Base-by-base conservation (phyloP, 2,329 filamentous ascomycete species). In the Xylogone sp. region DNA sequence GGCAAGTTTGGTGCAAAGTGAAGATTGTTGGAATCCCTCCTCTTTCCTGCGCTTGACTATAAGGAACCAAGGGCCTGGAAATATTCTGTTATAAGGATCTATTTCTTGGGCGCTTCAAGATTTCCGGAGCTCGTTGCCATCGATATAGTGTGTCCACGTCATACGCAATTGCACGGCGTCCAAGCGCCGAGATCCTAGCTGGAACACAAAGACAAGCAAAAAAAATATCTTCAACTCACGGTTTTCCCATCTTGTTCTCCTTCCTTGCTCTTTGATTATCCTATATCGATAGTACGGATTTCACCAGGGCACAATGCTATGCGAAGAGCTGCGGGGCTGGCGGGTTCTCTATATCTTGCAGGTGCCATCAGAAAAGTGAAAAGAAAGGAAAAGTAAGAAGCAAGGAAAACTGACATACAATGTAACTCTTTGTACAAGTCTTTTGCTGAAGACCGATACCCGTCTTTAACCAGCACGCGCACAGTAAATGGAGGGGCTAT, bases 171-270 rank as follows among this genome's bases (percentile, higher is more conserved):
- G 34, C 34, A 39, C 13, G 34, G 34, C 34, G 13, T 21, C 22
- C 31, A 50, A 29, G 27, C 44, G 29, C 43, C 19, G 43, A 44
- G 42, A 47, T 42, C 46, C 43, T 21, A 48, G 22, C 9, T 46
- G 42, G 42, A 46, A 27, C 24, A 44, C 45, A 51, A 5, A 43
- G 43, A 22, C 39, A 21, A 9, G 20, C 22, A 22, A 49, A 55
- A 49, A 53, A 53, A 53, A 42, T 39, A 13, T 39, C 21, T 50
- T 45, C 46, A 21, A 76, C 76, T 75, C 68, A 79, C 76, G 76
- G 76, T 75, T 79, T 79, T 59, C 76, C 76, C 76, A 79, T 79
- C 49, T 61, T 63, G 50, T 48, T 50, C 43, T 43, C 42, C 47
- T 31, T 51, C 34, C 34, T 22, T 42, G 34, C 27, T 19, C 12